A percentile compares a stretch with the other conserved stretches of the same genome.
These are phyloP conservation scores for Diaporthe nobilis DNA, from an alignment of 2,329 filamentous ascomycete genomes.

Conservation along the genomic window DNA sequence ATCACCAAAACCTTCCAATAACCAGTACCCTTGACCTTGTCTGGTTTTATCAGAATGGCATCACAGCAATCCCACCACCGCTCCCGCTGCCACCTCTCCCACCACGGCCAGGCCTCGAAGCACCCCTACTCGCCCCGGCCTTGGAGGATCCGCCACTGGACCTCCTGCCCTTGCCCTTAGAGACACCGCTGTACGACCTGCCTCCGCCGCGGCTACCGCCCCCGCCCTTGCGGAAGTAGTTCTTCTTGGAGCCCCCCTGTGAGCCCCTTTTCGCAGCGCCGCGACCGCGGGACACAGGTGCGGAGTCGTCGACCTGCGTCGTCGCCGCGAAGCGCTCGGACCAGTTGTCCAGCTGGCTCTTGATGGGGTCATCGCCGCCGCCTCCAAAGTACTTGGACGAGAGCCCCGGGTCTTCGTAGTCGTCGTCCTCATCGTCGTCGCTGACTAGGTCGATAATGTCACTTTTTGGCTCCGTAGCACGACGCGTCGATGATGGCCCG, in stretches of 20 bases:
- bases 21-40: too few relatives aligned
- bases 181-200: conserved; percentile 43
- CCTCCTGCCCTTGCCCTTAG: conserved; percentile 43
- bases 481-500: conserved; percentile 27
- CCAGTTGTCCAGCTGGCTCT: conserved; percentile 48
- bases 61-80: conserved; percentile 29
- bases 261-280: conserved; percentile 36
- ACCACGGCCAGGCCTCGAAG: conserved; percentile 20
- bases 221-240: conserved; percentile 40
- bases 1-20: neutral
- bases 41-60: conserved; percentile 32
- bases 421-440: conserved; percentile 54
- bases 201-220: conserved; percentile 39
- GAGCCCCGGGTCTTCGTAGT: conserved; percentile 50
- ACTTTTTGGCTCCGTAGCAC: conserved; percentile 46
- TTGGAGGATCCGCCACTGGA: conserved; percentile 32
- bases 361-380: conserved; percentile 38
- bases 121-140: conserved; percentile 24
- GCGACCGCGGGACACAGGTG: conserved; percentile 45
- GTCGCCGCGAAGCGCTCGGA: conserved; percentile 47
- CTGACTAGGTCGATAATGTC: conserved; percentile 71
- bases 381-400: conserved; percentile 64
- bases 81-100: conserved; percentile 11
- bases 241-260: conserved; percentile 40
- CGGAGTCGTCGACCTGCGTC: conserved; percentile 43